Conservation (phyloP, 106 monocot species). For the Allium sativum region DNA sequence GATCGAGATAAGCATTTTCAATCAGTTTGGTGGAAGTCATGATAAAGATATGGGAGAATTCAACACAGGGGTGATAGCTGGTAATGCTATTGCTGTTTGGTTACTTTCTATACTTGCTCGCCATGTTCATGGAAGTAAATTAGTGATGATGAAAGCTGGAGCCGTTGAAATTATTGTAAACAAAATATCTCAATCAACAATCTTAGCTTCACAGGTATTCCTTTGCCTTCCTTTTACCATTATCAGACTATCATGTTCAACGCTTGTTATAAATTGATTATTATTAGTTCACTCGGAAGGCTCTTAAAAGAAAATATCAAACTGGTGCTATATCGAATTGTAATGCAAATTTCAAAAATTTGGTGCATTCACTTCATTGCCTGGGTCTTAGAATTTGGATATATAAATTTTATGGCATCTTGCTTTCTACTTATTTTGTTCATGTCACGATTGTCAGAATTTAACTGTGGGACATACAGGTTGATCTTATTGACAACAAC, state of each 20-base stretch:
- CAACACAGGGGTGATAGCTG: slow-evolving; percentile 46
- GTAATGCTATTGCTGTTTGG: slow-evolving; percentile 62
- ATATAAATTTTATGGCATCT: no score
- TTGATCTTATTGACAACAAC: slow-evolving; percentile 61
- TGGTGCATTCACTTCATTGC: background rate
- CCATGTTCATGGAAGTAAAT: slow-evolving; percentile 42
- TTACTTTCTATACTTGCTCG: slow-evolving; percentile 72
- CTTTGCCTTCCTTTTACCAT: background rate
- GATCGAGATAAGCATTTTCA: slow-evolving; percentile 53
- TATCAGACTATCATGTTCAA: no score
- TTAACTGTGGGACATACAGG: slow-evolving; percentile 21
- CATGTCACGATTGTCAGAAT: no score
- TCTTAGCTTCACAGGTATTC: slow-evolving; percentile 50
- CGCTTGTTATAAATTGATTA: no score
- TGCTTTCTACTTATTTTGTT: no score
- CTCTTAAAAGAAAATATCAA: no score
- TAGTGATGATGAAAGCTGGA: slow-evolving; percentile 56
- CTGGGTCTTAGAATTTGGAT: background rate
- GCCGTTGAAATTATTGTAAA: slow-evolving; percentile 71
- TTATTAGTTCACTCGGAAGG: no score
- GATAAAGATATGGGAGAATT: slow-evolving; percentile 27
- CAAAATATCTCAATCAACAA: slow-evolving; percentile 60
- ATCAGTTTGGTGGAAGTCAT: slow-evolving; percentile 22
- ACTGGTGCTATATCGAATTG: no score
- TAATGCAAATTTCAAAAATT: background rate